Percentiles rank a stretch among this genome's conserved stretches.
phyloP scores from a whole-genome alignment of 352 stramenopile species.

The Phytophthora sp. region DNA sequence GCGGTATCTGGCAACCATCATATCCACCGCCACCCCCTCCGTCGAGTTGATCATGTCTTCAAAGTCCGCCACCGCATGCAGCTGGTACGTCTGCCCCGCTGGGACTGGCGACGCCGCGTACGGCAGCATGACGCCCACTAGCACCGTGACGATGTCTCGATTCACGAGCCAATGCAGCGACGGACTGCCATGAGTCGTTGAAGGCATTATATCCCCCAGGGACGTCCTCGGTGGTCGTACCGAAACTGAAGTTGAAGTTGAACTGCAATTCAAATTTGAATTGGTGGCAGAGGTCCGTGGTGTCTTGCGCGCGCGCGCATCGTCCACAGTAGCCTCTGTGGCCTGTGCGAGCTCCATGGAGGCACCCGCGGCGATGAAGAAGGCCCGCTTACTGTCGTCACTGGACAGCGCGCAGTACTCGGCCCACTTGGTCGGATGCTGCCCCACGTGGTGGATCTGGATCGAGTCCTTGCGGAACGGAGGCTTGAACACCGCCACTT shows the following conservation, averaged over 20 bases:
- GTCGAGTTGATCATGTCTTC: constrained; percentile 29
- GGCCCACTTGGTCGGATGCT: constrained; percentile 56
- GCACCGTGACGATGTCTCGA: constrained; percentile 32
- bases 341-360: constrained; percentile 11
- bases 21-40: constrained; percentile 12
- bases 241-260: constrained; percentile 12
- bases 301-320: constrained; percentile 15
- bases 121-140: constrained; percentile 25
- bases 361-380: constrained; percentile 45
- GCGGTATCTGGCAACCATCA: constrained; percentile 18
- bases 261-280: constrained; percentile 1
- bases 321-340: constrained; percentile 1
- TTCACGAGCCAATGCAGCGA: constrained; percentile 32
- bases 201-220: too few species aligned
- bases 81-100: constrained; percentile 20
- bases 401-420: constrained; percentile 50
- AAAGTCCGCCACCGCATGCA: constrained; percentile 29
- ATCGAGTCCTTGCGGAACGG: constrained; percentile 75
- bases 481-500: constrained; percentile 68
- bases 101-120: constrained; percentile 12
- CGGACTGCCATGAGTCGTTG: background rate
- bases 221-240: background rate
- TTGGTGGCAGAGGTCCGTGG: background rate
- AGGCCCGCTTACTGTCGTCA: constrained; percentile 54
- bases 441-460: constrained; percentile 57